Evolutionary conservation across 148 eudicot species (phyloP).

Genomic region (Camellia granthamiana): DNA sequence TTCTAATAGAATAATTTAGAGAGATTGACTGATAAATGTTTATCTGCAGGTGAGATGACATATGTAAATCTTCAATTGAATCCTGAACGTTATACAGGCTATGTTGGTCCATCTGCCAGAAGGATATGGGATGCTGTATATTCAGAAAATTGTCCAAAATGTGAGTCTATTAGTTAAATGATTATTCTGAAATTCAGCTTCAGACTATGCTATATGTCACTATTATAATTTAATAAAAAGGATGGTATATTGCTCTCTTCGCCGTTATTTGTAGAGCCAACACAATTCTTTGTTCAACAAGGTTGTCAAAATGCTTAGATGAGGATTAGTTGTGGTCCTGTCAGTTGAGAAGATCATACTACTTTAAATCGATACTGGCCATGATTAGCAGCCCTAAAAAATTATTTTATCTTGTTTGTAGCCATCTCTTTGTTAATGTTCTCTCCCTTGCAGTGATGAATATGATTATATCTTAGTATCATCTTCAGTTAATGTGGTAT

Average conservation of each 20-base stretch:
- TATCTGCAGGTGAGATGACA: conserved; percentile 88
- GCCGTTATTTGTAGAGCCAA: not conserved
- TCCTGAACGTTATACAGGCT: conserved; percentile 90
- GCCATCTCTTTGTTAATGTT: not conserved
- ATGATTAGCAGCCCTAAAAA: not conserved
- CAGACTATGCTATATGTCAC: not conserved
- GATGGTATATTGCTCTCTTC: not conserved
- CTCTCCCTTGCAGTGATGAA: not conserved
- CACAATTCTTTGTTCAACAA: not conserved
- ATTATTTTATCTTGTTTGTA: no score
- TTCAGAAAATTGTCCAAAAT: conserved; percentile 92
- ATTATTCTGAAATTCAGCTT: not conserved
- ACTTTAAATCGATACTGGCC: not conserved
- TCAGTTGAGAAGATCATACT: no score
- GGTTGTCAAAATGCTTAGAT: not conserved
- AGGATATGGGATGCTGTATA: conserved; percentile 97
- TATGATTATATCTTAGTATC: conserved; percentile 4
- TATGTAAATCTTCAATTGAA: conserved; percentile 89
- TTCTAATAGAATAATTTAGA: not conserved
- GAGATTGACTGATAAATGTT: not conserved
- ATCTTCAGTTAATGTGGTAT: not conserved
- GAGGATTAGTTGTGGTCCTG: conserved; percentile 9
- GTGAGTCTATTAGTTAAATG: conserved; percentile 35
- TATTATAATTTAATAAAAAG: not conserved
- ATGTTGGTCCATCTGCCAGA: conserved; percentile 87